phyloP scores from a whole-genome alignment of 371 early-diverging fungal genomes.

The Mortierella sp. region DNA sequence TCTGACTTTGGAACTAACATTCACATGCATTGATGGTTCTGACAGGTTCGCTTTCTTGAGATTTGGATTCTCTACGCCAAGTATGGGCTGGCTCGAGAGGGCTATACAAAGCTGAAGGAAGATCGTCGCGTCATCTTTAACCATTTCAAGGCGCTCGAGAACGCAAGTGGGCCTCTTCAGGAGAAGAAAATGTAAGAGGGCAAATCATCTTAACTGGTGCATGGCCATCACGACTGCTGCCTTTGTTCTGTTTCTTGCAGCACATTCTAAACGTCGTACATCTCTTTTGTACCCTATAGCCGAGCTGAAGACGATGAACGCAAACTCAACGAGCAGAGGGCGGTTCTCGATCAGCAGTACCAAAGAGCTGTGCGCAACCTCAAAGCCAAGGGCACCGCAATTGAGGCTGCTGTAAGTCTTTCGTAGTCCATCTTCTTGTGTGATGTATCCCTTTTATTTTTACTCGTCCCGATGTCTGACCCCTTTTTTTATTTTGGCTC shows the following conservation, averaged over 20 bases:
- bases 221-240: background rate
- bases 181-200: conserved; percentile 47
- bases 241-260: background rate
- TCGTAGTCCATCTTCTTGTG: too few species aligned
- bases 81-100: conserved; percentile 72
- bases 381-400: conserved; percentile 23
- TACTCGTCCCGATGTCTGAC: background rate
- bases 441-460: background rate
- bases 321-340: conserved; percentile 57
- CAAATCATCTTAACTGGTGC: background rate
- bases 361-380: conserved; percentile 38
- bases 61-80: conserved; percentile 74
- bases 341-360: conserved; percentile 62
- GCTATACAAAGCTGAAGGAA: conserved; percentile 66
- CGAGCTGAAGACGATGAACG: conserved; percentile 53
- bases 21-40: background rate
- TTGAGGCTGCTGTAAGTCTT: conserved; percentile 32
- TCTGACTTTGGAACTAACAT: background rate
- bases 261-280: background rate
- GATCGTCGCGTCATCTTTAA: conserved; percentile 57
- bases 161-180: conserved; percentile 62
- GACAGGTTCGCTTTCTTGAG: conserved; percentile 64
- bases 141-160: conserved; percentile 55
- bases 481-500: background rate
- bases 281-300: background rate